phyloP scores from a whole-genome alignment of 768 basidiomycete genomes.

The Daedaleopsis sinensis region DNA sequence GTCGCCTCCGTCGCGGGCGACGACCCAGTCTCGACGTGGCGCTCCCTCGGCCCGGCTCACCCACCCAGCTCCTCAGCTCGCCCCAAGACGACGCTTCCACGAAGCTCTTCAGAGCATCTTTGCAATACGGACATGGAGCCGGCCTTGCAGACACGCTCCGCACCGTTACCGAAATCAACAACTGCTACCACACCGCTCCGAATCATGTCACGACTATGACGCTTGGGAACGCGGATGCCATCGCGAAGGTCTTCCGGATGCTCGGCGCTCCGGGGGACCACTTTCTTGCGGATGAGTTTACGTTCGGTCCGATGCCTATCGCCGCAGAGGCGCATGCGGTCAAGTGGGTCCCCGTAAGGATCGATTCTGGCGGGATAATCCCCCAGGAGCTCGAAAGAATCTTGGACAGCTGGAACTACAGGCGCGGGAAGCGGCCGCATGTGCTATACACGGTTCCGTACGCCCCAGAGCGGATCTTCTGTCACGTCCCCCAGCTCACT shows the following conservation, averaged over 20 bases:
- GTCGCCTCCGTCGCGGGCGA: slow-evolving; percentile 30
- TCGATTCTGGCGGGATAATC: slow-evolving; percentile 52
- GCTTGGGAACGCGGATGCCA: slow-evolving; percentile 43
- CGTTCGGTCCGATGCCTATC: slow-evolving; percentile 45
- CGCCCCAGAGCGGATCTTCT: slow-evolving; percentile 21
- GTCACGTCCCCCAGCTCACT: background rate
- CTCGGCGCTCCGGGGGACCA: slow-evolving; percentile 42
- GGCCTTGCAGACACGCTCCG: slow-evolving; percentile 34
- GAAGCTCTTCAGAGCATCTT: slow-evolving; percentile 30
- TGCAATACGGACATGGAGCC: slow-evolving; percentile 41
- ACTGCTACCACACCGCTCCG: slow-evolving; percentile 35
- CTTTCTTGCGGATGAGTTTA: slow-evolving; percentile 47
- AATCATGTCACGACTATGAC: slow-evolving; percentile 38
- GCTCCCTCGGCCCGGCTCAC: slow-evolving; percentile 19
- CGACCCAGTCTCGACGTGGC: slow-evolving; percentile 36
- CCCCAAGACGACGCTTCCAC: slow-evolving; percentile 25
- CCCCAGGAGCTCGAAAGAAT: slow-evolving; percentile 49
- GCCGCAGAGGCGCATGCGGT: slow-evolving; percentile 41
- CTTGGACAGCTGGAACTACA: slow-evolving; percentile 46
- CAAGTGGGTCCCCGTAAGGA: slow-evolving; percentile 46
- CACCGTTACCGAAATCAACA: slow-evolving; percentile 36
- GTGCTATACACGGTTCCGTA: slow-evolving; percentile 53
- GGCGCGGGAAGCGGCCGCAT: slow-evolving; percentile 49
- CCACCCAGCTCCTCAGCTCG: slow-evolving; percentile 26
- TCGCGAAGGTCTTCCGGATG: slow-evolving; percentile 44